Conservation (phyloP, 2,329 filamentous ascomycete genomes). For the Fusarium brevicatenulatum region DNA sequence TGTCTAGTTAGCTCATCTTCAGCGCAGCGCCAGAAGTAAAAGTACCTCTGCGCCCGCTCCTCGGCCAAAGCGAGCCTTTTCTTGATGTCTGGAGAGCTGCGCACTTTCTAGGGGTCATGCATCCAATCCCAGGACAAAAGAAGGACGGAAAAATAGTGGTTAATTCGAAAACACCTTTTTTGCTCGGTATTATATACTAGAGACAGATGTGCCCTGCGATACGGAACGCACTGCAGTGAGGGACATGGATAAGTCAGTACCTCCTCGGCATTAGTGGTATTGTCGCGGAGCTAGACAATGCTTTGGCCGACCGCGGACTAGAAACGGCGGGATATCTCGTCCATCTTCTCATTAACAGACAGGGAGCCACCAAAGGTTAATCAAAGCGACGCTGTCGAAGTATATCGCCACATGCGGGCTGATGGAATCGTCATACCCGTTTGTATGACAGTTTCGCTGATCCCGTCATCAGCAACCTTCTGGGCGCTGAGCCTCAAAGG, state of each 20-base stretch:
- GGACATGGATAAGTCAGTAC: not conserved
- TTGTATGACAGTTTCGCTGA: not conserved
- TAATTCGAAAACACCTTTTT: not conserved
- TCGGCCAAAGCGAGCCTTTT: no score
- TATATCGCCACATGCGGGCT: not conserved
- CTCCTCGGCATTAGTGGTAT: not conserved
- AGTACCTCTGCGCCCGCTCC: no score
- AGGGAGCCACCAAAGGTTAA: not conserved
- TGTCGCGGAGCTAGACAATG: not conserved
- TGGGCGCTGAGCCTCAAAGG: not conserved
- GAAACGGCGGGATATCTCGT: not conserved
- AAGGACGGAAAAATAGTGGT: not conserved
- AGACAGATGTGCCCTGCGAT: not conserved
- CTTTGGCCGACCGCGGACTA: not conserved
- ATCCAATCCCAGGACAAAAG: not conserved
- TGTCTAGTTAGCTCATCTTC: no score
- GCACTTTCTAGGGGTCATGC: not conserved
- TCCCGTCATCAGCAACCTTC: not conserved
- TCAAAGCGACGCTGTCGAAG: not conserved
- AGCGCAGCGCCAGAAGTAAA: no score
- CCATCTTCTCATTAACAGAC: not conserved
- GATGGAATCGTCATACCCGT: not conserved
- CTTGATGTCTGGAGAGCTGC: no score
- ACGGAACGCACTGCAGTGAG: not conserved
- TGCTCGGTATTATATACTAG: not conserved